Evolutionary conservation across 2,329 filamentous ascomycete genomes (phyloP).

Genomic region (Pestalotiopsis sp.): DNA sequence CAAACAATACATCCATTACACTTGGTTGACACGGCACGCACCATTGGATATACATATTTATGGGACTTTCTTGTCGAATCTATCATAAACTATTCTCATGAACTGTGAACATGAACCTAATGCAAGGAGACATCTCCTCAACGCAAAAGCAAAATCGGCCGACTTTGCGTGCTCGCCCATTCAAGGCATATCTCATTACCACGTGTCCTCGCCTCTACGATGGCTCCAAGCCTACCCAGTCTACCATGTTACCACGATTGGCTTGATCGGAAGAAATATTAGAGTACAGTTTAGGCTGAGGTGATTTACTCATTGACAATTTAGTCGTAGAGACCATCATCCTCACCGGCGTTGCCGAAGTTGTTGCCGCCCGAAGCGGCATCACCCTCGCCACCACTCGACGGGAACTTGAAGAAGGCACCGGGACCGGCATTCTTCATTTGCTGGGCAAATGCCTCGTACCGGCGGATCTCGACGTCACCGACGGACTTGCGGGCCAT

Average conservation of each 20-base stretch:
- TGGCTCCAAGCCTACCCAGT: constrained; percentile 3
- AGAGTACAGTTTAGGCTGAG: constrained; percentile 44
- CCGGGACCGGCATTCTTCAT: constrained; percentile 98
- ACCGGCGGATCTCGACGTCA: constrained; percentile 96
- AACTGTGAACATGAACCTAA: constrained; percentile 16
- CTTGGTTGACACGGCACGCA: too few relatives aligned
- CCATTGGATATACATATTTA: constrained; percentile 20
- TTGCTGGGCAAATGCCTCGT: constrained; percentile 97
- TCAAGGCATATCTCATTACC: not conserved
- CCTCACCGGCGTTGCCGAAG: constrained; percentile 87
- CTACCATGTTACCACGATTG: constrained; percentile 9
- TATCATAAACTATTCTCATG: constrained; percentile 28
- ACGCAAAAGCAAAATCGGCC: not conserved
- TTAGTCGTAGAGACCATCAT: constrained; percentile 97
- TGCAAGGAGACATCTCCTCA: constrained; percentile 17
- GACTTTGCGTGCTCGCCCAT: not conserved
- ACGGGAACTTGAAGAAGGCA: constrained; percentile 97
- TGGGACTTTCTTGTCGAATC: constrained; percentile 21
- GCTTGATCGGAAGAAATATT: constrained; percentile 36
- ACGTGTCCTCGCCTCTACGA: constrained; percentile 8
- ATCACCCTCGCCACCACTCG: constrained; percentile 69
- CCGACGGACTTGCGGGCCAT: constrained; percentile 90
- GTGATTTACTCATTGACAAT: constrained; percentile 22
- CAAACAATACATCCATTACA: too few relatives aligned
- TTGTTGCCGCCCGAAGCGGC: constrained; percentile 63